Conservation (phyloP, 768 basidiomycete genomes). For the Amanita thiersii region DNA sequence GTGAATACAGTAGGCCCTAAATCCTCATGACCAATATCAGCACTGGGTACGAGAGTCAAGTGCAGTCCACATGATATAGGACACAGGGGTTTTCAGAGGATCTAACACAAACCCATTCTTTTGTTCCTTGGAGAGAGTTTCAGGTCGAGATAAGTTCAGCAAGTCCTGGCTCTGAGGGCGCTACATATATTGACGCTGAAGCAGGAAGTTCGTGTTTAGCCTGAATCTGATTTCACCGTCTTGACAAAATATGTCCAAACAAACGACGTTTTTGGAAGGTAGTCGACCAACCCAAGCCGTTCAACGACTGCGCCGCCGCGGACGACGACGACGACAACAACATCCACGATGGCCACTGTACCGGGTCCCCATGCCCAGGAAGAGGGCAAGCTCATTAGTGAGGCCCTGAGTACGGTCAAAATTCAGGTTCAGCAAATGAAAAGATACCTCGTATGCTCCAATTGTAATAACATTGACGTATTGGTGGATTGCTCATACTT, state of each 20-base stretch:
- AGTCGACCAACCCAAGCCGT: constrained; percentile 10
- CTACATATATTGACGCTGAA: too few relatives aligned
- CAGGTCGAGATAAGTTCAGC: too few relatives aligned
- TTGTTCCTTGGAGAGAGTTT: too few relatives aligned
- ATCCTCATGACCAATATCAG: too few relatives aligned
- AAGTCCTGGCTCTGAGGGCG: too few relatives aligned
- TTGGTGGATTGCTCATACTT: constrained; percentile 6
- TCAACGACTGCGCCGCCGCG: constrained; percentile 10
- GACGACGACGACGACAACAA: constrained; percentile 1
- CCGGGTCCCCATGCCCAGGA: constrained; percentile 42
- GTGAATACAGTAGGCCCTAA: too few relatives aligned
- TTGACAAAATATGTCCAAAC: constrained; percentile 17
- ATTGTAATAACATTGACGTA: constrained; percentile 9
- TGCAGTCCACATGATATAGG: too few relatives aligned
- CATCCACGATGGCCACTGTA: constrained; percentile 19
- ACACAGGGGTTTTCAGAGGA: too few relatives aligned
- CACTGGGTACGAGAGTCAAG: too few relatives aligned
- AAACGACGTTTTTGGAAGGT: constrained; percentile 12
- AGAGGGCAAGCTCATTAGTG: constrained; percentile 80
- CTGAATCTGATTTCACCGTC: too few relatives aligned
- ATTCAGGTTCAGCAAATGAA: constrained; percentile 94
- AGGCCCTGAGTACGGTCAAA: constrained; percentile 80
- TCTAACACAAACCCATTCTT: too few relatives aligned
- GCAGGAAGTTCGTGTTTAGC: too few relatives aligned
- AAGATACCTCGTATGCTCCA: constrained; percentile 68